phyloP scores from a whole-genome alignment of 2,329 filamentous ascomycete species.

The Talaromyces sp. region DNA sequence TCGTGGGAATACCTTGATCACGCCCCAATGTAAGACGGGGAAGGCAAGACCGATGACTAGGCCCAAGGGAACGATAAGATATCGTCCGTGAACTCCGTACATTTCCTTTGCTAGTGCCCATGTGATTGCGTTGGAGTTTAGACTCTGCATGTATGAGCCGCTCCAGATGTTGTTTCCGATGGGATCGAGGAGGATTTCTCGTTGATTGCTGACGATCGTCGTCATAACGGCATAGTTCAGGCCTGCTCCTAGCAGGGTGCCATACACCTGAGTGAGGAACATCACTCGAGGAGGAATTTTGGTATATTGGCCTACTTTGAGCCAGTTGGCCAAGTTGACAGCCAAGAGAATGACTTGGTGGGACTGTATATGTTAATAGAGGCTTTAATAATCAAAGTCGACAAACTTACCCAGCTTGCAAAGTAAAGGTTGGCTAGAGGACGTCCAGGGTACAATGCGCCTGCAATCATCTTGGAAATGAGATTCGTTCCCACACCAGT shows the following conservation, averaged over 20 bases:
- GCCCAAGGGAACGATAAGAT: constrained; percentile 53
- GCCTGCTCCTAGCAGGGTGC: constrained; percentile 54
- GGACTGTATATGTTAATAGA: constrained; percentile 22
- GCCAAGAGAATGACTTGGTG: constrained; percentile 30
- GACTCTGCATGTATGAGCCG: constrained; percentile 51
- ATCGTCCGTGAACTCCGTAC: constrained; percentile 48
- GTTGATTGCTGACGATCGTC: constrained; percentile 52
- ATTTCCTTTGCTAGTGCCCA: constrained; percentile 55
- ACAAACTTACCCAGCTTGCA: constrained; percentile 20
- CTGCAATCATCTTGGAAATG: constrained; percentile 32
- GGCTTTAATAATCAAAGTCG: neutral
- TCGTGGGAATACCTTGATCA: constrained; percentile 24
- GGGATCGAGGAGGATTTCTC: constrained; percentile 47
- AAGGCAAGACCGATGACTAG: constrained; percentile 49
- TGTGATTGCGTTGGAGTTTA: constrained; percentile 38
- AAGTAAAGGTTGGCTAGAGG: constrained; percentile 31
- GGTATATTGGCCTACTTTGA: constrained; percentile 34
- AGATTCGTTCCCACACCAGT: constrained; percentile 26
- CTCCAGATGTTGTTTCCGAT: constrained; percentile 55
- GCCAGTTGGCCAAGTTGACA: constrained; percentile 27
- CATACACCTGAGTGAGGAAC: constrained; percentile 58
- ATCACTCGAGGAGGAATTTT: constrained; percentile 57
- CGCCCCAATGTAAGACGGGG: constrained; percentile 46
- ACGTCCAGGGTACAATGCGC: constrained; percentile 27
- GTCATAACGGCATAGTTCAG: constrained; percentile 59